phyloP scores from a whole-genome alignment of 2,329 filamentous ascomycete species.

The Cladobotryum protrusum region DNA sequence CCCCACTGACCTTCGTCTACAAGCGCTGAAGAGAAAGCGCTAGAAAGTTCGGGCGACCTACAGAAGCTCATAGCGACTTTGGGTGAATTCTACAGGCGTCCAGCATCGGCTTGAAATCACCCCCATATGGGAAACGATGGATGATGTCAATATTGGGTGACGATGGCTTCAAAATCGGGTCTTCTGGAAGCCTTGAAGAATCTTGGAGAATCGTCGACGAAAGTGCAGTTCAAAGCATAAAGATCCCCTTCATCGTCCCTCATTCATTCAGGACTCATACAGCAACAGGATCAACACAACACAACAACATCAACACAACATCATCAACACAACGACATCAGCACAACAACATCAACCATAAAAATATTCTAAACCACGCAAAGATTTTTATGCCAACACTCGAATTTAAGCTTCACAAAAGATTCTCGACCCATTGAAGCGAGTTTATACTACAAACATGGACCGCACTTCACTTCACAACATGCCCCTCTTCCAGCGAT shows the following conservation, averaged over 20 bases:
- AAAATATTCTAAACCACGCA: background rate
- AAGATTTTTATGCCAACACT: too few relatives aligned
- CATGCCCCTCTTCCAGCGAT: constrained; percentile 50
- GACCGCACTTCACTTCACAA: constrained; percentile 24
- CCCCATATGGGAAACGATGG: too few relatives aligned
- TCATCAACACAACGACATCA: background rate
- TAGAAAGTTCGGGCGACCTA: constrained; percentile 1
- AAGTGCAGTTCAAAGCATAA: background rate
- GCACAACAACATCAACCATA: background rate
- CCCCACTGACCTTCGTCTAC: too few relatives aligned
- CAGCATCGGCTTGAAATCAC: background rate
- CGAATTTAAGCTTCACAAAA: background rate
- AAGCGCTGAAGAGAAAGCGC: background rate
- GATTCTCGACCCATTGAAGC: background rate
- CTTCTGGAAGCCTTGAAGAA: constrained; percentile 1
- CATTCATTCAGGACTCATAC: background rate
- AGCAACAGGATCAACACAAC: too few relatives aligned
- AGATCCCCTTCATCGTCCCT: background rate
- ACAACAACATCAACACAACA: background rate
- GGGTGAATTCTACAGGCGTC: background rate
- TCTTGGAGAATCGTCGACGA: background rate
- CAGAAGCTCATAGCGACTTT: background rate
- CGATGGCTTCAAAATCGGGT: background rate
- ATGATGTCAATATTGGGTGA: background rate
- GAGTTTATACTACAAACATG: background rate